phyloP scores from a whole-genome alignment of 192 early-diverging fungal species.

The Entomortierella lignicola region DNA sequence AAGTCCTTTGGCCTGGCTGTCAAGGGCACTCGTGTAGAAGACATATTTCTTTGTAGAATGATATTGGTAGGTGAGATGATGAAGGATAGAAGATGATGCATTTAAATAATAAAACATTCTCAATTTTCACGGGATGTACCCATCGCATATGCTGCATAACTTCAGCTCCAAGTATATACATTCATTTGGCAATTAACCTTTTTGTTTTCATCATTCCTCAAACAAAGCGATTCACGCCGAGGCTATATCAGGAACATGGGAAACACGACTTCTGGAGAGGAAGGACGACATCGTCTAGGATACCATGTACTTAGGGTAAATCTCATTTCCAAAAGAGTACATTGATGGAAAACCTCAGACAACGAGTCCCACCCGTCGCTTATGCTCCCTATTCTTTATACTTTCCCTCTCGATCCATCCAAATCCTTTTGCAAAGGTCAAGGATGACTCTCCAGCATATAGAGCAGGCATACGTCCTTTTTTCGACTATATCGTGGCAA shows the following conservation, averaged over 20 bases:
- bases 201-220: too few species aligned
- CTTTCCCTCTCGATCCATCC: not conserved
- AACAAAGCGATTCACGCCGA: not conserved
- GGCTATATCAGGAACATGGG: constrained; percentile 51
- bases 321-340: not conserved
- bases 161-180: too few species aligned
- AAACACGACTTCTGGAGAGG: constrained; percentile 61
- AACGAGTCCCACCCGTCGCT: constrained; percentile 2
- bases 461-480: constrained; percentile 75
- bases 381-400: not conserved
- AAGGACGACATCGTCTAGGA: constrained; percentile 61
- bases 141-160: not conserved
- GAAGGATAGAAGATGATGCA: not conserved
- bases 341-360: not conserved
- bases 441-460: constrained; percentile 74
- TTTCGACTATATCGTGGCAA: constrained; percentile 78
- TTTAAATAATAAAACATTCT: too few species aligned
- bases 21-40: constrained; percentile 27
- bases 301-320: constrained; percentile 77
- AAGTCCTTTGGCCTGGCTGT: constrained; percentile 64
- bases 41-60: not conserved
- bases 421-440: constrained; percentile 57
- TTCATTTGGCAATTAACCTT: too few species aligned
- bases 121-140: not conserved
- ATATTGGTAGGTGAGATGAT: too few species aligned